Conservation (phyloP, 2,329 filamentous ascomycete genomes). For the Cylindrodendrum hubeiense region DNA sequence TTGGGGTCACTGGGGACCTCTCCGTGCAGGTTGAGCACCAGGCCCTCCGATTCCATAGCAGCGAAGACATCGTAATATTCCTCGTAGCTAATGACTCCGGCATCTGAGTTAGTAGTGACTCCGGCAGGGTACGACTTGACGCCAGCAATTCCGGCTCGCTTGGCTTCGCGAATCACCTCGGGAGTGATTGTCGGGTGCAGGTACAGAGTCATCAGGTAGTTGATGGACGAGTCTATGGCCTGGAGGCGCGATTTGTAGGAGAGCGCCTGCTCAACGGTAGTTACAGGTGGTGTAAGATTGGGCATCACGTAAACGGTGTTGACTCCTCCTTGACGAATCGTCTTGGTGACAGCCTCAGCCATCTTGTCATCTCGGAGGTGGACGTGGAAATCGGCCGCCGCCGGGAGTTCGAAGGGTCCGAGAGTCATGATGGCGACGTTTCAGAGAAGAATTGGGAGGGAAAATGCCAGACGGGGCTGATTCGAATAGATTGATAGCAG, state of each 20-base stretch:
- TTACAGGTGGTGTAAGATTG: constrained; percentile 37
- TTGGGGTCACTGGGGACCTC: constrained; percentile 72
- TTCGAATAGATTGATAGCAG: not conserved
- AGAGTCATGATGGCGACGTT: not conserved
- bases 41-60: constrained; percentile 87
- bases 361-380: constrained; percentile 77
- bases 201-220: constrained; percentile 81
- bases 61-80: constrained; percentile 83
- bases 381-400: constrained; percentile 77
- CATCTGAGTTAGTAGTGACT: constrained; percentile 75
- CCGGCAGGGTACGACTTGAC: constrained; percentile 78
- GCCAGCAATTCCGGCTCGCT: constrained; percentile 76
- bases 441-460: not conserved
- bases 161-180: constrained; percentile 79
- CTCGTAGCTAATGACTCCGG: constrained; percentile 77
- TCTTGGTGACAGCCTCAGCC: constrained; percentile 68
- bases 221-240: constrained; percentile 71
- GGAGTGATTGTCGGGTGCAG: constrained; percentile 74
- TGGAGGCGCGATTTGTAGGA: constrained; percentile 74
- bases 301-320: constrained; percentile 69
- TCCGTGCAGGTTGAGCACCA: constrained; percentile 94
- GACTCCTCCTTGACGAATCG: constrained; percentile 71
- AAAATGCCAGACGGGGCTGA: not conserved
- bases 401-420: constrained; percentile 62
- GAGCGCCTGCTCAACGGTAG: constrained; percentile 61